Base-by-base conservation (phyloP, 2,329 filamentous ascomycete genomes). In the Colletotrichum caudatum region DNA sequence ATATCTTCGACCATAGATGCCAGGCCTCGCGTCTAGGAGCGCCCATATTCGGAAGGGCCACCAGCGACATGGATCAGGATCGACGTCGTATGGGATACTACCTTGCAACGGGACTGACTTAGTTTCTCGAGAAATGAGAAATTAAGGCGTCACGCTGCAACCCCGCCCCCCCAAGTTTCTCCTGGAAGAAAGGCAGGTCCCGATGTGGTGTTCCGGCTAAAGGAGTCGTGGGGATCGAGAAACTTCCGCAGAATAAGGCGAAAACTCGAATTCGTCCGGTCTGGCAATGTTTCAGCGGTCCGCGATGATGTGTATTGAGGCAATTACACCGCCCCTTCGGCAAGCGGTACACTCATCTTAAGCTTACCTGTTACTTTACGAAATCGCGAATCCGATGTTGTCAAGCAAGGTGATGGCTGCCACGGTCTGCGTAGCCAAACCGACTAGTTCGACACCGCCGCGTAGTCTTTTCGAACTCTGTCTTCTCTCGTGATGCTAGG, bases 221-320 rank as follows among this genome's bases (percentile, higher is more conserved):
- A 54, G 41, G 41, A 26, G 23, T 33, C 46, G 66, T 44, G 23
- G 9, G 29, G 29, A 29, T 26, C 23, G n/a, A 20, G 65, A 54
- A 63, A 57, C 66, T 64, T 46, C 33, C 53, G 59, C 54, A 69
- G 39, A 66, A 60, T 11, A 61, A 64, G 37, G 66, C 66, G 59
- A 51, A 18, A 23, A 20, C 9, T 41, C 37, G 29, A 41, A 69
- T 53, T 64, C 69, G 65, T 69, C 69, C 48, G 44, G 69, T 72
- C 23, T 51, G n/a, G 41, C 18, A 14, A 26, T 6, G 69, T 72
- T 72, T 72, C 69, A 72, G 37, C 20, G n/a, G 14, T 46, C 20
- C 48, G 12, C 14, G 41, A 35, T 56, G 48, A 50, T 56, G 39
- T 29, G 26, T 37, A 35, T 62, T 39, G 35, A 33, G 14, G 37